Percentiles rank a stretch among this genome's conserved stretches.
phyloP scores from a whole-genome alignment of 2,329 filamentous ascomycete species.

The Aspergillus arachidicola region DNA sequence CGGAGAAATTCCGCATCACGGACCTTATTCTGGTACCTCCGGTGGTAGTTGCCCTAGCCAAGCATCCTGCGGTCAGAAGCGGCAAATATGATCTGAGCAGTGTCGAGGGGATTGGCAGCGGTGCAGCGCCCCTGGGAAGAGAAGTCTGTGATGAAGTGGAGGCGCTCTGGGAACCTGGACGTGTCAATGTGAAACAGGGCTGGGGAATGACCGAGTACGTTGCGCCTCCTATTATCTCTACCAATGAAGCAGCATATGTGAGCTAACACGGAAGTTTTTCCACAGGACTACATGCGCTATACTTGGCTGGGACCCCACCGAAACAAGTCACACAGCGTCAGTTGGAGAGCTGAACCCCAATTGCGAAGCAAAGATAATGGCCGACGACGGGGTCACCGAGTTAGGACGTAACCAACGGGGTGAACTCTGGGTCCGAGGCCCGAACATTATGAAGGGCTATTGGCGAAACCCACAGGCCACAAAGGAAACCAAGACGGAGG shows the following conservation, averaged over 20 bases:
- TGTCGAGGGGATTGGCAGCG: constrained; percentile 61
- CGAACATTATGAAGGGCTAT: constrained; percentile 75
- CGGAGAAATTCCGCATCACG: constrained; percentile 70
- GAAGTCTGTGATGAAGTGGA: constrained; percentile 62
- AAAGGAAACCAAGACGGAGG: constrained; percentile 59
- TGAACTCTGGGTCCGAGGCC: constrained; percentile 73
- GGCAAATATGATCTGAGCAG: constrained; percentile 68
- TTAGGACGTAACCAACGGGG: constrained; percentile 61
- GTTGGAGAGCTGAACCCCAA: constrained; percentile 71
- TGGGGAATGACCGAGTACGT: constrained; percentile 83
- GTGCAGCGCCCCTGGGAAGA: constrained; percentile 67
- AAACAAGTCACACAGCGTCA: constrained; percentile 47
- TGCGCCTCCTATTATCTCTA: constrained; percentile 2
- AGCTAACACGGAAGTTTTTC: constrained; percentile 9
- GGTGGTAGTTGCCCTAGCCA: constrained; percentile 72
- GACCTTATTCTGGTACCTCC: constrained; percentile 71
- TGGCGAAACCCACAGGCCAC: constrained; percentile 73
- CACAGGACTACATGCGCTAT: constrained; percentile 66
- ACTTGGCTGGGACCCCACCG: constrained; percentile 63
- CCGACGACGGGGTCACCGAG: constrained; percentile 49
- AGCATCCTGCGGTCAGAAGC: constrained; percentile 63
- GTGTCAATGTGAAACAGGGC: constrained; percentile 66
- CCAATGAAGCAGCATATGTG: constrained; percentile 3
- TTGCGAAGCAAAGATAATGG: constrained; percentile 68
- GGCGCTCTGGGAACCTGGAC: constrained; percentile 54